Percentiles rank a stretch among this genome's conserved stretches.
Conservation (phyloP, 2,329 filamentous ascomycete genomes). For the Knufia petricola region DNA sequence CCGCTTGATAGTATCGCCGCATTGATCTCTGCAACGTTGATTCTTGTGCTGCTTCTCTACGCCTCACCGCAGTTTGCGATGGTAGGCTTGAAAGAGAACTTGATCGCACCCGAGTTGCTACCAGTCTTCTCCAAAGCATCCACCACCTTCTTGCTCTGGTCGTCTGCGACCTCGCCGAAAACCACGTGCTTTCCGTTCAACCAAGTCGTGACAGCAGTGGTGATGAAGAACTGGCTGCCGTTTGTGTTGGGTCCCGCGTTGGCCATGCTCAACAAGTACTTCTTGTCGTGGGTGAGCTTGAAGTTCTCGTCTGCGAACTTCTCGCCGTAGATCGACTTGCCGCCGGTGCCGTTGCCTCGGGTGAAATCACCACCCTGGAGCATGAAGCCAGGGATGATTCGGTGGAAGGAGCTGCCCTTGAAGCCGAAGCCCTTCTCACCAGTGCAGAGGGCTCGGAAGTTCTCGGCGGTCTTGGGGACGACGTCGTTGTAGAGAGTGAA, state of each 20-base stretch:
- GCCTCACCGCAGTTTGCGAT: conserved; percentile 33
- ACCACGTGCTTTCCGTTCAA: conserved; percentile 62
- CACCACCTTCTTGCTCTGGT: conserved; percentile 45
- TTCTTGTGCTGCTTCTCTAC: no score
- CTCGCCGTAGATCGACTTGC: conserved; percentile 57
- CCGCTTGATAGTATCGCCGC: no score
- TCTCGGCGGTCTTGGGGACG: conserved; percentile 76
- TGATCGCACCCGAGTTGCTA: conserved; percentile 41
- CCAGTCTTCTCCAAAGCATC: conserved; percentile 52
- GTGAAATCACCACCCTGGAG: conserved; percentile 41
- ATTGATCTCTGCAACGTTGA: no score
- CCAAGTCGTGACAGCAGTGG: conserved; percentile 57
- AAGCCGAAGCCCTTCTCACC: conserved; percentile 61
- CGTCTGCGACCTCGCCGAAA: conserved; percentile 54
- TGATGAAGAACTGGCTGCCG: conserved; percentile 65
- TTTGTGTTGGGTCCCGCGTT: conserved; percentile 49
- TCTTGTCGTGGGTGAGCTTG: conserved; percentile 59
- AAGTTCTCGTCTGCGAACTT: conserved; percentile 64
- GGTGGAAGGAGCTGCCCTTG: conserved; percentile 58
- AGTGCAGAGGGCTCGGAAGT: conserved; percentile 55
- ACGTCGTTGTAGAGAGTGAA: conserved; percentile 79
- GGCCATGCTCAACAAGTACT: conserved; percentile 56
- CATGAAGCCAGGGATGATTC: conserved; percentile 62
- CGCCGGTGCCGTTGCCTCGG: conserved; percentile 45
- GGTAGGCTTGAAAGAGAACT: conserved; percentile 46